Evolutionary conservation across 2,329 filamentous ascomycete species (phyloP).

Genomic region (Aspergillus felis): DNA sequence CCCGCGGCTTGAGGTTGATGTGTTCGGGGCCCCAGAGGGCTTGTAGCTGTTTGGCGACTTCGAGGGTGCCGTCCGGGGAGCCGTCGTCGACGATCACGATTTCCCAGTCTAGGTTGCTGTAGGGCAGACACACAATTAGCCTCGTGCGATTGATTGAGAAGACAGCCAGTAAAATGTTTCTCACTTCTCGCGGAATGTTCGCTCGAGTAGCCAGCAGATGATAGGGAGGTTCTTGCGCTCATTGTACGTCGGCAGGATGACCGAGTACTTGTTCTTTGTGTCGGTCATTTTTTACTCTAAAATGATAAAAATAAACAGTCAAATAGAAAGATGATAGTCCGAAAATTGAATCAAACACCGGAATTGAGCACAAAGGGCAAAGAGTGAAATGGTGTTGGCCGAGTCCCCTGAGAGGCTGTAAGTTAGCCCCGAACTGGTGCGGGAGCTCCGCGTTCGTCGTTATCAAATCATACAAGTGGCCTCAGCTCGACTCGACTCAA

Average conservation of each 20-base stretch:
- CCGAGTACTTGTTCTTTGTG: constrained; percentile 78
- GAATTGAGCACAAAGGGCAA: background rate
- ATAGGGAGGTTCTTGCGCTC: constrained; percentile 96
- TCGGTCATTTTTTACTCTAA: constrained; percentile 31
- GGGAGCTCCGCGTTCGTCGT: background rate
- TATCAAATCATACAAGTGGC: background rate
- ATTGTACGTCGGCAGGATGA: constrained; percentile 98
- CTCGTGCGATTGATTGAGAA: background rate
- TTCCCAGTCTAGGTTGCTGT: constrained; percentile 90
- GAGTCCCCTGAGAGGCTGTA: background rate
- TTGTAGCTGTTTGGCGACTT: constrained; percentile 84
- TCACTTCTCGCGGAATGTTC: constrained; percentile 85
- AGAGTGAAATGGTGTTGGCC: background rate
- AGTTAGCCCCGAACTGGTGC: background rate
- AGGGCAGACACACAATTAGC: constrained; percentile 1
- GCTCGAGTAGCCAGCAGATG: constrained; percentile 88
- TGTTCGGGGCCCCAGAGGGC: constrained; percentile 72
- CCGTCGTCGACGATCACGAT: constrained; percentile 97
- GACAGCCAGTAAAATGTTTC: constrained; percentile 21
- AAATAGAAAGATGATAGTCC: background rate
- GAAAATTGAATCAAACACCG: background rate
- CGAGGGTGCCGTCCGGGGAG: constrained; percentile 91
- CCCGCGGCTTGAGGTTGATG: constrained; percentile 79
- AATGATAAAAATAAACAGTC: background rate
- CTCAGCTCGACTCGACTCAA: background rate